Conservation (phyloP, 805 yeast species). For the Saccharomyces jurei region DNA sequence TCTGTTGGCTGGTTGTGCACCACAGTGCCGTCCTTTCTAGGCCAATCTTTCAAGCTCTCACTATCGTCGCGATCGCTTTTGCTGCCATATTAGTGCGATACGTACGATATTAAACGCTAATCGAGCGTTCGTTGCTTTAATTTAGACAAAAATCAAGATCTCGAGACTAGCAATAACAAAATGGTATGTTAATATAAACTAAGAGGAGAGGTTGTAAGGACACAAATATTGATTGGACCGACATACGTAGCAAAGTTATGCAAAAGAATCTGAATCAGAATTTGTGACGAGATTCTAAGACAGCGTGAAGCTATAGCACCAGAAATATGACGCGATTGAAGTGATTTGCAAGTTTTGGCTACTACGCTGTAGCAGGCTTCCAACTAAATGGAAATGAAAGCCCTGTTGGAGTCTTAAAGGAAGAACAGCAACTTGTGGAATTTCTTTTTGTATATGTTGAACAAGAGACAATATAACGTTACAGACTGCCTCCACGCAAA, state of each 20-base stretch:
- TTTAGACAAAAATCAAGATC: neutral
- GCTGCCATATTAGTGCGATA: neutral
- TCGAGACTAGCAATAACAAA: conserved; percentile 2
- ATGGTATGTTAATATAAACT: neutral
- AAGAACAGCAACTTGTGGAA: neutral
- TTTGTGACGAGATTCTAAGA: neutral
- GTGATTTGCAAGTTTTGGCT: neutral
- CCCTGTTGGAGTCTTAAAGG: neutral
- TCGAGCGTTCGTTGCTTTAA: neutral
- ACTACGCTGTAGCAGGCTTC: neutral
- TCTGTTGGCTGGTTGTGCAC: neutral
- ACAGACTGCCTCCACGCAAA: neutral
- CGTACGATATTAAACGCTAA: neutral
- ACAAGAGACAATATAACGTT: neutral
- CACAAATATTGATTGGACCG: neutral
- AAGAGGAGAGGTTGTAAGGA: neutral
- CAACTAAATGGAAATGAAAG: neutral
- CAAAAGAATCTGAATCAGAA: neutral
- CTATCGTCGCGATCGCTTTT: neutral
- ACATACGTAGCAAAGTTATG: neutral
- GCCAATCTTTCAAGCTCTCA: neutral
- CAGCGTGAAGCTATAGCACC: neutral
- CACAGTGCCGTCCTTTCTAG: neutral
- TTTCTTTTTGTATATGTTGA: neutral
- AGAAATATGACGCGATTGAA: neutral